These are phyloP conservation scores for Kockovaella imperatae DNA, from an alignment of 768 basidiomycete species.

Conservation along the genomic window DNA sequence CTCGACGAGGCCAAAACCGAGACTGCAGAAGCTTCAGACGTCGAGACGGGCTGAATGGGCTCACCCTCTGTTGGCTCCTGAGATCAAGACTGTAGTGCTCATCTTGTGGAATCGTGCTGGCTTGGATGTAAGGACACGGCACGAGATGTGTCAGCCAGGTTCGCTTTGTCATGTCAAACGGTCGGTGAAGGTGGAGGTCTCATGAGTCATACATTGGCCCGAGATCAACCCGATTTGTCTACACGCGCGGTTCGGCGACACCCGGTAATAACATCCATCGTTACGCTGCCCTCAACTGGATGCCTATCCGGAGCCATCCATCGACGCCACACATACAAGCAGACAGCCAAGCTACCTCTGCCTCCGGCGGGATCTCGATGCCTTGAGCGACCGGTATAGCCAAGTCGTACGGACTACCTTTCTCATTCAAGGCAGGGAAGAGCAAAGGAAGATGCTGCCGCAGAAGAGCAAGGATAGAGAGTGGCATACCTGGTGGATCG, in stretches of 20 bases:
- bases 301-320: slow-evolving; percentile 87
- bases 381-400: slow-evolving; percentile 81
- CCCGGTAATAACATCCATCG: too few species aligned
- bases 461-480: slow-evolving; percentile 64
- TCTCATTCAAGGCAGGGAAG: slow-evolving; percentile 63
- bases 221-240: too few species aligned
- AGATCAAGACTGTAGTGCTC: slow-evolving; percentile 21
- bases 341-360: slow-evolving; percentile 91
- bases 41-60: background rate
- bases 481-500: slow-evolving; percentile 53
- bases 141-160: too few species aligned
- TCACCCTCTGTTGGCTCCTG: slow-evolving; percentile 28
- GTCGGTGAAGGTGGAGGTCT: too few species aligned
- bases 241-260: too few species aligned
- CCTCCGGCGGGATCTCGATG: slow-evolving; percentile 67
- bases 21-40: slow-evolving; percentile 5
- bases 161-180: too few species aligned
- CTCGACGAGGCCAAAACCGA: slow-evolving; percentile 22
- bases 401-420: slow-evolving; percentile 48
- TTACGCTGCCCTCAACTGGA: slow-evolving; percentile 40
- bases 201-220: too few species aligned
- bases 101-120: too few species aligned
- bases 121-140: too few species aligned
- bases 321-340: slow-evolving; percentile 86
- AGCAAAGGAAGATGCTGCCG: slow-evolving; percentile 69